Conservation (phyloP, 2,329 filamentous ascomycete genomes). For the Venturia effusa region DNA sequence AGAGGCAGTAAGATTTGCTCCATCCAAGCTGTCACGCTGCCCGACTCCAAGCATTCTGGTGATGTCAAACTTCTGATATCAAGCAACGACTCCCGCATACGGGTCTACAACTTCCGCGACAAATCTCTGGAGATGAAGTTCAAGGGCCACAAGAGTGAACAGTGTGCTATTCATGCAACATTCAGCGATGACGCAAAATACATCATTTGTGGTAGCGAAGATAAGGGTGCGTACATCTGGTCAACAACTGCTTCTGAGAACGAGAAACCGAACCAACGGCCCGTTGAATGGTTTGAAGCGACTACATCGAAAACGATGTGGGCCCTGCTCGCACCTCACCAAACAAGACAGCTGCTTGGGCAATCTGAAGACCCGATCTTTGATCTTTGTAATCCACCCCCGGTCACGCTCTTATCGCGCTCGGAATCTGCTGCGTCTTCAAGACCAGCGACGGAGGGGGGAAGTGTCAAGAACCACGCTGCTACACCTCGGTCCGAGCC, state of each 20-base stretch:
- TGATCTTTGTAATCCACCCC: conserved; percentile 90
- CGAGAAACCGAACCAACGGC: conserved; percentile 66
- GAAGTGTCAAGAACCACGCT: conserved; percentile 17
- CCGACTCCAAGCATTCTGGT: conserved; percentile 42
- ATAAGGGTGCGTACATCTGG: conserved; percentile 86
- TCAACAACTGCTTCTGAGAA: conserved; percentile 44
- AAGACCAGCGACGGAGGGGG: conserved; percentile 33
- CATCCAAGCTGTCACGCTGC: conserved; percentile 62
- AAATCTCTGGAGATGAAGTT: conserved; percentile 82
- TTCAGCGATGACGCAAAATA: conserved; percentile 82
- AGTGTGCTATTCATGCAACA: conserved; percentile 78
- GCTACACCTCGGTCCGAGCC: conserved; percentile 13
- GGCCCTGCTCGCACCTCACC: conserved; percentile 73
- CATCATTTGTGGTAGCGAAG: conserved; percentile 87
- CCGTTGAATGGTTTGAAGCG: conserved; percentile 82
- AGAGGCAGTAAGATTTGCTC: conserved; percentile 97
- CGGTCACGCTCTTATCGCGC: conserved; percentile 67
- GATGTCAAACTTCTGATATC: conserved; percentile 80
- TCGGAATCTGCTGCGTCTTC: conserved; percentile 50
- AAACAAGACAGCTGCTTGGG: conserved; percentile 66
- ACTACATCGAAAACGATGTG: conserved; percentile 81
- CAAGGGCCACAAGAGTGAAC: conserved; percentile 80
- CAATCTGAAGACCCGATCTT: conserved; percentile 87
- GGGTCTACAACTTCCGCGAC: conserved; percentile 79
- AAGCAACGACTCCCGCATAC: conserved; percentile 87